Percentiles rank a stretch among this genome's conserved stretches.
phyloP scores from a whole-genome alignment of 2,329 filamentous ascomycete species.

The Phyllosticta citriasiana region DNA sequence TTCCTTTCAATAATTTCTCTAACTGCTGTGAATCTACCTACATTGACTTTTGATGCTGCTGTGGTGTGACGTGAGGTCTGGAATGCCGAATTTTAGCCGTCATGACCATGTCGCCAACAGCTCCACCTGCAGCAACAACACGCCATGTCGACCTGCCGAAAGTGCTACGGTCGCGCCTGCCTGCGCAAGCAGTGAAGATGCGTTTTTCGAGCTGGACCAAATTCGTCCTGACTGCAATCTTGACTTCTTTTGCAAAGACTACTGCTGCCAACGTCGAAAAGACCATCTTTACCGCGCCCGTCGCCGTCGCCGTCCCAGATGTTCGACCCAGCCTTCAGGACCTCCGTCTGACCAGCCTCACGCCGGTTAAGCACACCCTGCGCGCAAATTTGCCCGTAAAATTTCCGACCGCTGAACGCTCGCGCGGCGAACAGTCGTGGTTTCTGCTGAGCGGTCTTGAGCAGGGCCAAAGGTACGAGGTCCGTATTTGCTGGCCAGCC shows the following conservation, averaged over 20 bases:
- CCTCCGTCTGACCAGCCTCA: constrained; percentile 56
- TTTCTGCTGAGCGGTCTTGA: constrained; percentile 61
- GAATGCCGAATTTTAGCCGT: background rate
- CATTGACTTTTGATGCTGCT: background rate
- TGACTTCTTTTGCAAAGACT: background rate
- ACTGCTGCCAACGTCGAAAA: constrained; percentile 77
- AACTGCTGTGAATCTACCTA: background rate
- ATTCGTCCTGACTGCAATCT: background rate
- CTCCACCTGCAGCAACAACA: constrained; percentile 3
- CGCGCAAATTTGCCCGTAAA: constrained; percentile 55
- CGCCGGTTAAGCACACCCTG: constrained; percentile 43
- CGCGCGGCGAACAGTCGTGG: constrained; percentile 61
- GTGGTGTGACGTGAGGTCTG: background rate
- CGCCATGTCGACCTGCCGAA: constrained; percentile 5
- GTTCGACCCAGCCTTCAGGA: constrained; percentile 47
- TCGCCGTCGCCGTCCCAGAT: constrained; percentile 45
- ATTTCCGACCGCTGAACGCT: constrained; percentile 50
- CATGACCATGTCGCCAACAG: background rate
- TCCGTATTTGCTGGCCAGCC: constrained; percentile 87
- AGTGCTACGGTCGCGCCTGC: constrained; percentile 8
- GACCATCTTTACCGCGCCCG: constrained; percentile 71
- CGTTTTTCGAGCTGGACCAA: background rate
- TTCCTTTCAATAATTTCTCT: too few species aligned
- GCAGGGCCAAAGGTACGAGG: constrained; percentile 74
- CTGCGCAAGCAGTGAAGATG: constrained; percentile 9